phyloP scores from a whole-genome alignment of 441 rosid species.

The Breynia disticha region DNA sequence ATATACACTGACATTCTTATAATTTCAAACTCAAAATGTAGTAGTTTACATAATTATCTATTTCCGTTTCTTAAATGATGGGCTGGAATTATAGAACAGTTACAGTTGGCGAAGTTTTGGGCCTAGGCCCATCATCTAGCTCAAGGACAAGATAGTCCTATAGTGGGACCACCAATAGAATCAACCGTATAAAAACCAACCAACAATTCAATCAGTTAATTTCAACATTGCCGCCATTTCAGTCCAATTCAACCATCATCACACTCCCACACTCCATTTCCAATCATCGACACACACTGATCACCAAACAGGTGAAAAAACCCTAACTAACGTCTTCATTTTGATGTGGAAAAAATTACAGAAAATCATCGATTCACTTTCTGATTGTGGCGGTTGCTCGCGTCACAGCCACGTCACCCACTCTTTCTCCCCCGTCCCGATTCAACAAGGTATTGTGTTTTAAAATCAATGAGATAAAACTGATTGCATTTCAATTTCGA shows the following conservation, averaged over 20 bases:
- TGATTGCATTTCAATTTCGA: constrained; percentile 1
- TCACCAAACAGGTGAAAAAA: background rate
- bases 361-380: constrained; percentile 20
- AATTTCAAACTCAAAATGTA: too few relatives aligned
- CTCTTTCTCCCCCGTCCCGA: constrained; percentile 7
- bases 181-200: background rate
- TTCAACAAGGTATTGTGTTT: constrained; percentile 6
- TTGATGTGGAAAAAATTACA: constrained; percentile 23
- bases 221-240: background rate
- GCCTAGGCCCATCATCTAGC: too few relatives aligned
- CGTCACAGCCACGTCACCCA: constrained; percentile 11
- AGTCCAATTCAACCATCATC: background rate
- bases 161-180: too few relatives aligned
- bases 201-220: background rate
- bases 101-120: too few relatives aligned
- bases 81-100: too few relatives aligned
- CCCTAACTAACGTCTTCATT: background rate
- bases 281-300: background rate
- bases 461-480: background rate
- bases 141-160: too few relatives aligned
- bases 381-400: constrained; percentile 18
- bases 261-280: background rate
- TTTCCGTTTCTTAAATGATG: too few relatives aligned
- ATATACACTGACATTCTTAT: too few relatives aligned
- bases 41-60: too few relatives aligned